These are phyloP conservation scores for Grosmannia huntii DNA, from an alignment of 2,329 filamentous ascomycete species.

Conservation along the genomic window DNA sequence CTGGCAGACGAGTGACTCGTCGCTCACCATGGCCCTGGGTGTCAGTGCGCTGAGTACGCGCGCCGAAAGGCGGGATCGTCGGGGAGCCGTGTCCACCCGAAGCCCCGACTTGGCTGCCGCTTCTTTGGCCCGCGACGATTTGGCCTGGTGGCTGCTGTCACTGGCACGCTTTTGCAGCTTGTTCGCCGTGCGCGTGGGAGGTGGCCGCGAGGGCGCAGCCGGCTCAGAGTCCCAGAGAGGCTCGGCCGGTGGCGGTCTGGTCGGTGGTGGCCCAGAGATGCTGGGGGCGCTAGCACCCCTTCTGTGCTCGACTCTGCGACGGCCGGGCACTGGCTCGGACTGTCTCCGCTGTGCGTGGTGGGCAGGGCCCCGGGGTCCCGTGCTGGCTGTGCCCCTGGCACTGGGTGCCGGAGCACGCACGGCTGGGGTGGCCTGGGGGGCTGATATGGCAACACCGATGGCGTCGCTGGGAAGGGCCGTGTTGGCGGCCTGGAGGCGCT, in stretches of 20 bases:
- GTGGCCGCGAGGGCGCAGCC: no score
- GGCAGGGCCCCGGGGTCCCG: no score
- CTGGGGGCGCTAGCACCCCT: background rate
- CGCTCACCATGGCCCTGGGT: background rate
- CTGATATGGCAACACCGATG: background rate
- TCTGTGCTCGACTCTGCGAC: background rate
- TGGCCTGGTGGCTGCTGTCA: background rate
- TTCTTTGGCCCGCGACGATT: background rate
- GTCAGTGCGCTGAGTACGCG: background rate
- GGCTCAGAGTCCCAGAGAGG: background rate
- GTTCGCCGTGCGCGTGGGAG: background rate
- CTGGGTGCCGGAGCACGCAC: background rate
- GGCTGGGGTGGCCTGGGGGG: no score
- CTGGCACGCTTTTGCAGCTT: background rate
- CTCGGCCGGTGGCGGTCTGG: background rate
- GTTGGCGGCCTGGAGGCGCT: background rate
- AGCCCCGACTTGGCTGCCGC: background rate
- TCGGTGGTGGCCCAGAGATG: background rate
- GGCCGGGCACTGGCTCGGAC: no score
- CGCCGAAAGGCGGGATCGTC: background rate
- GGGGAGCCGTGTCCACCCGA: background rate
- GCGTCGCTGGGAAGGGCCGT: no score
- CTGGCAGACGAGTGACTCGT: slow-evolving; percentile 5
- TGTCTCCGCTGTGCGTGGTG: no score
- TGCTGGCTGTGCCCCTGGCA: background rate